Conservation (phyloP, 1,139 yeast genomes). For the Protomyces inouyei region DNA sequence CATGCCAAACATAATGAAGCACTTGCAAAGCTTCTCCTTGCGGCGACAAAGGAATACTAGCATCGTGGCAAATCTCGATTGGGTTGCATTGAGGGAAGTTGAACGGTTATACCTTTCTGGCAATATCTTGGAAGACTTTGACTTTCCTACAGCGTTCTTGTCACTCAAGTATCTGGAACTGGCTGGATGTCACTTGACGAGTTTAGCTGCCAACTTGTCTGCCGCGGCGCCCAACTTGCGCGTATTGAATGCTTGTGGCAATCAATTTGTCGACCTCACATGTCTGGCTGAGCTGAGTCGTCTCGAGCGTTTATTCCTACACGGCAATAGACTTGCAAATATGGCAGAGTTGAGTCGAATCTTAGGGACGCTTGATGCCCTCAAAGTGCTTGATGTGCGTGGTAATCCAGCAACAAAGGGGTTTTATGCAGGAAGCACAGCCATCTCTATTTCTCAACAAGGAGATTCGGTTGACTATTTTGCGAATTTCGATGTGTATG, state of each 20-base stretch:
- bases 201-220: slow-evolving; percentile 36
- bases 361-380: slow-evolving; percentile 33
- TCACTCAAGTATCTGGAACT: slow-evolving; percentile 39
- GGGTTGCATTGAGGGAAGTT: slow-evolving; percentile 33
- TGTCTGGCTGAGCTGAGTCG: slow-evolving; percentile 37
- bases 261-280: slow-evolving; percentile 35
- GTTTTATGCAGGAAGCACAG: slow-evolving; percentile 33
- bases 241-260: slow-evolving; percentile 39
- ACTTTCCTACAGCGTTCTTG: slow-evolving; percentile 37
- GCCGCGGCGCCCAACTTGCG: slow-evolving; percentile 37
- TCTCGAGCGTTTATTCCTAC: slow-evolving; percentile 37
- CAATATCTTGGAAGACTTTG: slow-evolving; percentile 32
- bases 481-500: slow-evolving; percentile 14
- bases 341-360: slow-evolving; percentile 34
- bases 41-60: slow-evolving; percentile 30
- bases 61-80: slow-evolving; percentile 1
- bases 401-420: slow-evolving; percentile 38
- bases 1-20: slow-evolving; percentile 27
- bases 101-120: slow-evolving; percentile 36
- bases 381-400: slow-evolving; percentile 38
- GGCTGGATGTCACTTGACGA: slow-evolving; percentile 35
- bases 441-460: neutral
- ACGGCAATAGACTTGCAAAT: slow-evolving; percentile 36
- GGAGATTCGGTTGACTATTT: slow-evolving; percentile 12
- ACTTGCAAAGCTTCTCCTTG: slow-evolving; percentile 32